Evolutionary conservation across 2,329 filamentous ascomycete genomes (phyloP), one percentile per base, ranked within the genome.

Genomic region (Apiospora phragmitis): DNA sequence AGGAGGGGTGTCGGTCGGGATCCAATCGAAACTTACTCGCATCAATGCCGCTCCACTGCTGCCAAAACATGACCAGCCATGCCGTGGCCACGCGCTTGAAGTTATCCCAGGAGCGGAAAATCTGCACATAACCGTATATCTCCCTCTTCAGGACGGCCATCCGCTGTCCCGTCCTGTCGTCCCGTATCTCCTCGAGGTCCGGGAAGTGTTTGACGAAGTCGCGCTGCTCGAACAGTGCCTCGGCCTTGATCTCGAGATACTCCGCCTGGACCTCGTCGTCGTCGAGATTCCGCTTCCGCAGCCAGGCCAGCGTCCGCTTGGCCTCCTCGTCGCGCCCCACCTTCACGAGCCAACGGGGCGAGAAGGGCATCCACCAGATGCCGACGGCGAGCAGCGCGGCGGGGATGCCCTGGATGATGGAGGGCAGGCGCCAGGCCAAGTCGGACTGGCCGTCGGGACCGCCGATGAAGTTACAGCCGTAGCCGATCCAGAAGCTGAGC

Each of bases 21-120:
- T 35, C 11, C 16, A 18, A 32, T n/a, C 51, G n/a, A n/a, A 59
- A 62, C 70, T 26, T 67, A 71, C 70, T 71, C 8, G 68, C 41
- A 47, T 72, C 71, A 42, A 72, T 72, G 16, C 71, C 71, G 14
- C 49, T 66, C 29, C 81, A 79, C 74, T 88, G 87, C 70, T 90
- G 87, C 76, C 89, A 90, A 75, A 90, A 89, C 82, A 87, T 86
- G 18, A 90, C 75, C 0, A 83, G 81, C 8, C 85, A 78, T 29
- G 86, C 88, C 24, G 89, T 81, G 65, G 77, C 72, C 0, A 80
- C 81, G 16, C 81, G 80, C 59, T 84, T 81, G 81, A 85, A 85
- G 75, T 84, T 86, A 4, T 85, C 84, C 21, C 78, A 68, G 0
- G 70, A 79, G 70, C 77, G 83, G 75, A 88, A 87, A 71, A 84